Percentiles rank a stretch among this genome's conserved stretches.
phyloP scores from a whole-genome alignment of 805 yeast species.

The Candida broadrunensis region DNA sequence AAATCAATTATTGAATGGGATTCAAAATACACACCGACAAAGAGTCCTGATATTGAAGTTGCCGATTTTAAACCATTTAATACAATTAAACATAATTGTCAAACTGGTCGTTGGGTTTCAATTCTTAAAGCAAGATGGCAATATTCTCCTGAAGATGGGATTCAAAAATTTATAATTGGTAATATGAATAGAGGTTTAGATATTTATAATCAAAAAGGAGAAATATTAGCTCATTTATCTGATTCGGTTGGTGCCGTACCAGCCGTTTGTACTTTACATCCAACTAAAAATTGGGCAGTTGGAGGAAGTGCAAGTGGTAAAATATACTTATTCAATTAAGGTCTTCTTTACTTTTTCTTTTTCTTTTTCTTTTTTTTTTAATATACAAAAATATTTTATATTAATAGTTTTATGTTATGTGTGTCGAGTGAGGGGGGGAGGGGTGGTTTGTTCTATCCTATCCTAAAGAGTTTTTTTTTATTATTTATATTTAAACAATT shows the following conservation, averaged over 20 bases:
- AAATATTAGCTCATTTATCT: constrained; percentile 71
- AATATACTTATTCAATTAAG: constrained; percentile 56
- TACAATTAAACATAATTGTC: constrained; percentile 84
- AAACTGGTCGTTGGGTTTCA: constrained; percentile 96
- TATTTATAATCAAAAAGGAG: constrained; percentile 73
- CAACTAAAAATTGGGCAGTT: constrained; percentile 80
- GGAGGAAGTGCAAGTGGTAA: constrained; percentile 97
- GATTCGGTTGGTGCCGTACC: constrained; percentile 85
- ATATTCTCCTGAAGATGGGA: constrained; percentile 59
- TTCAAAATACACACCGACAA: constrained; percentile 4
- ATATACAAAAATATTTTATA: background rate
- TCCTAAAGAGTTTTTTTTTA: background rate
- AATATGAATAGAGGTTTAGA: constrained; percentile 91
- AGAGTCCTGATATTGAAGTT: constrained; percentile 19
- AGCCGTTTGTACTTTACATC: constrained; percentile 83
- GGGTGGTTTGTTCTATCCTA: background rate
- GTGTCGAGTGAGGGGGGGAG: no score
- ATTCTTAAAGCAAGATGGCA: constrained; percentile 91
- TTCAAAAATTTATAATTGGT: constrained; percentile 84
- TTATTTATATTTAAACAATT: constrained; percentile 4
- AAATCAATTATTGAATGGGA: constrained; percentile 25
- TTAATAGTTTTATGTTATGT: no score
- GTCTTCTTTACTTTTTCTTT: background rate
- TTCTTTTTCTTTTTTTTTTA: background rate
- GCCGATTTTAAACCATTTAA: constrained; percentile 55